Conservation (phyloP, 208 protist species). For the Leishmania mexicana region DNA sequence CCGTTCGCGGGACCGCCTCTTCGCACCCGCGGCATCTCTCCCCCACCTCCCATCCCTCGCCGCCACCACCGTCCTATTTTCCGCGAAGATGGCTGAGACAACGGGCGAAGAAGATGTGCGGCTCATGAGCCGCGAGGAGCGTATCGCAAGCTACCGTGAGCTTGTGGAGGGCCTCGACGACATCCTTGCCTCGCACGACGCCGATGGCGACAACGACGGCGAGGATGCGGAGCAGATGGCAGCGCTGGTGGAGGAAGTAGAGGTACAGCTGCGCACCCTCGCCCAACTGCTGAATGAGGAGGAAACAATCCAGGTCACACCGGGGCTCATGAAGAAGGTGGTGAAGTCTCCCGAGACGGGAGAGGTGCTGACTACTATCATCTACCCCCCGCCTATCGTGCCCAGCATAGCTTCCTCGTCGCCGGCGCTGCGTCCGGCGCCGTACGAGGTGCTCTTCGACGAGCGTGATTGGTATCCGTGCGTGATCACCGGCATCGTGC, state of each 20-base stretch:
- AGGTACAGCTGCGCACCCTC: constrained; percentile 40
- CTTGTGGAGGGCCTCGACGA: constrained; percentile 29
- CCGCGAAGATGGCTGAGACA: not conserved
- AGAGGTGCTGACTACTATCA: constrained; percentile 17
- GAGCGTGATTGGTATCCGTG: constrained; percentile 71
- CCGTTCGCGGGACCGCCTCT: not conserved
- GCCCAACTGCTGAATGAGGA: constrained; percentile 60
- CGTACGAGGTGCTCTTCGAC: constrained; percentile 80
- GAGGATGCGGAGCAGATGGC: constrained; percentile 50
- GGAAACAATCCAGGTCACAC: constrained; percentile 50
- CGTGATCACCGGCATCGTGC: constrained; percentile 57
- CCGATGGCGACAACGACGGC: constrained; percentile 15
- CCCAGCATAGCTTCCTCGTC: not conserved
- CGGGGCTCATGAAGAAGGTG: constrained; percentile 34
- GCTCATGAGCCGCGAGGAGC: constrained; percentile 29
- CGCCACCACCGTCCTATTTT: not conserved
- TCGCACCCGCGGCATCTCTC: not conserved
- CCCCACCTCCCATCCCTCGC: not conserved
- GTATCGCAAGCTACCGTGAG: constrained; percentile 35
- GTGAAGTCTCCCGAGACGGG: constrained; percentile 13
- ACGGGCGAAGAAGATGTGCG: constrained; percentile 29
- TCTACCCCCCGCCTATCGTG: constrained; percentile 5
- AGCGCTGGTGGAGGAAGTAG: constrained; percentile 51
- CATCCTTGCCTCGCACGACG: constrained; percentile 21
- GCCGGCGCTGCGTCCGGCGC: constrained; percentile 29